Percentiles rank a stretch among this genome's conserved stretches.
phyloP scores from a whole-genome alignment of 2,329 filamentous ascomycete genomes.

The Metarhizium guizhouense region DNA sequence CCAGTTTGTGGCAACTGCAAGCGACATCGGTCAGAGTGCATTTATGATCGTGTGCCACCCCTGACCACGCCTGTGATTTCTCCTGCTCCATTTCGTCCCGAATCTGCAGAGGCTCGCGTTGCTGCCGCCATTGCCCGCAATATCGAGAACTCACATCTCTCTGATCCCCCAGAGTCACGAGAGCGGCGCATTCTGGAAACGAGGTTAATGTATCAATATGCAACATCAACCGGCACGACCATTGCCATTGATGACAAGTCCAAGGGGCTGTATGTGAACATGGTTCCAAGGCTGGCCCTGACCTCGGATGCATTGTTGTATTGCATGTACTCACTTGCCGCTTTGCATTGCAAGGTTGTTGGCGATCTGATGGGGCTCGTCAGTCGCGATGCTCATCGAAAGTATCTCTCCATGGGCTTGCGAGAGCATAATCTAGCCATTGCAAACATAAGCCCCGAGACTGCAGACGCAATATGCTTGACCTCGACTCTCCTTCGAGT shows the following conservation, averaged over 20 bases:
- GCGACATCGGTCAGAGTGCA: slow-evolving; percentile 7
- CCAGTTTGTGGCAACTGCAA: slow-evolving; percentile 11
- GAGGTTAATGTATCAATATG: slow-evolving; percentile 12
- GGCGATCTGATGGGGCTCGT: slow-evolving; percentile 5
- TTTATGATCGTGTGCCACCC: slow-evolving; percentile 11
- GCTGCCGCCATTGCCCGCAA: slow-evolving; percentile 1
- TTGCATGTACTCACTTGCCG: slow-evolving; percentile 10
- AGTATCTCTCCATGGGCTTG: slow-evolving; percentile 10
- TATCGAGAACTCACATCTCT: neutral
- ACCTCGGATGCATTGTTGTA: slow-evolving; percentile 12
- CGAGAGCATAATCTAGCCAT: slow-evolving; percentile 11
- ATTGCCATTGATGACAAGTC: slow-evolving; percentile 11
- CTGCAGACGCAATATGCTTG: slow-evolving; percentile 8
- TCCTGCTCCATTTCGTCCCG: slow-evolving; percentile 2
- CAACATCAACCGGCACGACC: slow-evolving; percentile 8
- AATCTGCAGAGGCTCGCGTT: slow-evolving; percentile 6
- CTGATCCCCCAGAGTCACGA: slow-evolving; percentile 9
- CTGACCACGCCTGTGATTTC: slow-evolving; percentile 2
- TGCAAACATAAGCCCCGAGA: slow-evolving; percentile 2
- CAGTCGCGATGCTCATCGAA: slow-evolving; percentile 7
- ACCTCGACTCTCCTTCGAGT: slow-evolving; percentile 10
- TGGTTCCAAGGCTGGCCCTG: slow-evolving; percentile 8
- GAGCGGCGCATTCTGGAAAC: slow-evolving; percentile 10
- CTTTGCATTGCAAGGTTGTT: slow-evolving; percentile 7
- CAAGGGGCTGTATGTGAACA: slow-evolving; percentile 4